These are phyloP conservation scores for Phaeosphaeriaceae sp. DNA, from an alignment of 2,329 filamentous ascomycete species.

Conservation along the genomic window DNA sequence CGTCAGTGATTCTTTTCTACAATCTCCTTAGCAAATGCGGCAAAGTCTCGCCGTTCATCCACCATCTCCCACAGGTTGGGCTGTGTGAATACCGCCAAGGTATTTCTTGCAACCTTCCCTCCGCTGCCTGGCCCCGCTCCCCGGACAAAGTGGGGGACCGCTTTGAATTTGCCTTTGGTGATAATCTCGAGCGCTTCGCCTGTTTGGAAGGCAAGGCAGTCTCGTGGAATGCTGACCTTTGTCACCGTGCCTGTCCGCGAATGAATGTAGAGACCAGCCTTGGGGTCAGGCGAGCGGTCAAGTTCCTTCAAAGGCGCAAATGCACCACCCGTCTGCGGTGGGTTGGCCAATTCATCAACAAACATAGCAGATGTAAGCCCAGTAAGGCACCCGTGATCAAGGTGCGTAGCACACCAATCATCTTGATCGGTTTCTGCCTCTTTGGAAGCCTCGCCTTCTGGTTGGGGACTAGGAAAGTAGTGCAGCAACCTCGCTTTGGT, in stretches of 20 bases:
- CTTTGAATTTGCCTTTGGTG: constrained; percentile 87
- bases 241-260: constrained; percentile 80
- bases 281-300: constrained; percentile 76
- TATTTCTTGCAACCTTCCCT: constrained; percentile 67
- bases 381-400: constrained; percentile 93
- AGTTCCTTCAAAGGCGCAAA: constrained; percentile 71
- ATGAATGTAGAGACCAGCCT: constrained; percentile 91
- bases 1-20: constrained; percentile 54
- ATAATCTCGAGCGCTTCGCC: constrained; percentile 91
- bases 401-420: constrained; percentile 91
- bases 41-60: constrained; percentile 74
- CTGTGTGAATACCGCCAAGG: constrained; percentile 95
- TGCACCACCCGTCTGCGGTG: constrained; percentile 38
- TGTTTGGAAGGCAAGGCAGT: constrained; percentile 95
- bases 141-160: constrained; percentile 93
- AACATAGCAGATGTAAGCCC: constrained; percentile 97
- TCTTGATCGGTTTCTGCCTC: constrained; percentile 64
- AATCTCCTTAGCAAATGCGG: constrained; percentile 70
- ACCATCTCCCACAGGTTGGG: constrained; percentile 85
- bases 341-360: constrained; percentile 71
- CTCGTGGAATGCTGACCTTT: constrained; percentile 90
- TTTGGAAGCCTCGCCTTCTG: constrained; percentile 21
- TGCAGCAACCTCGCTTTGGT: constrained; percentile 92
- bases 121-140: constrained; percentile 67
- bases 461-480: constrained; percentile 73